A percentile compares a stretch with the other conserved stretches of the same genome.
phyloP scores from a whole-genome alignment of 164 flowering plant species.

The Euptelea pleiosperma region DNA sequence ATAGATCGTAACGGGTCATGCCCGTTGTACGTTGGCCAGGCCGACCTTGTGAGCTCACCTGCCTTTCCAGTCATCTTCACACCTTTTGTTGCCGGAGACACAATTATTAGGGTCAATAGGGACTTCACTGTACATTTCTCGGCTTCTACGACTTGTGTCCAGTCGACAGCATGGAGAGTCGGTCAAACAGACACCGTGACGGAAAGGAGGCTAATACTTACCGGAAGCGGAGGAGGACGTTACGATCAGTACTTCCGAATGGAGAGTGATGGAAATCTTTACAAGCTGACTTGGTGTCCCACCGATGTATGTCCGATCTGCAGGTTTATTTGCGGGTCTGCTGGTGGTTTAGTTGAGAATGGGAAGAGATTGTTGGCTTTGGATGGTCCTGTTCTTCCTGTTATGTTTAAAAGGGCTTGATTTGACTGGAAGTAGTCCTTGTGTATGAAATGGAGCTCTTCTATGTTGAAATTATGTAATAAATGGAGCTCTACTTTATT shows the following conservation, averaged over 20 bases:
- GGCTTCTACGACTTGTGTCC: conserved; percentile 12
- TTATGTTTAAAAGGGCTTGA: conserved; percentile 18
- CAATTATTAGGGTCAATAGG: conserved; percentile 11
- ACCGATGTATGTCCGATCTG: conserved; percentile 23
- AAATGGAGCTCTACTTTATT: too few relatives aligned
- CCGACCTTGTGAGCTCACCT: not conserved
- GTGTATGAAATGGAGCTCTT: too few relatives aligned
- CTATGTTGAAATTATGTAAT: too few relatives aligned
- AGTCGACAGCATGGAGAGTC: conserved; percentile 20
- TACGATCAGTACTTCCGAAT: conserved; percentile 14
- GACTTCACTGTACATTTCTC: conserved; percentile 17
- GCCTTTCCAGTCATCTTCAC: conserved; percentile 23
- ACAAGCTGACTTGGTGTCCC: conserved; percentile 21
- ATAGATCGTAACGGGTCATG: conserved; percentile 18
- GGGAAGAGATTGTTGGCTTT: conserved; percentile 23
- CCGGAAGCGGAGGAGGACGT: not conserved
- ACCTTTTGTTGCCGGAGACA: conserved; percentile 18
- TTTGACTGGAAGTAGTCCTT: too few relatives aligned
- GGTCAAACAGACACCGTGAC: conserved; percentile 1
- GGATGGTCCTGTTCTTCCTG: conserved; percentile 19
- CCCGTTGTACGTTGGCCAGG: conserved; percentile 28
- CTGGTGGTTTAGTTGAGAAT: conserved; percentile 16
- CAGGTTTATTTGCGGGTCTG: conserved; percentile 20
- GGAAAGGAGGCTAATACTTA: conserved; percentile 2
- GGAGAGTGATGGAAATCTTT: conserved; percentile 1